Evolutionary conservation across 768 basidiomycete genomes (phyloP).

Genomic region (Russula virescens): DNA sequence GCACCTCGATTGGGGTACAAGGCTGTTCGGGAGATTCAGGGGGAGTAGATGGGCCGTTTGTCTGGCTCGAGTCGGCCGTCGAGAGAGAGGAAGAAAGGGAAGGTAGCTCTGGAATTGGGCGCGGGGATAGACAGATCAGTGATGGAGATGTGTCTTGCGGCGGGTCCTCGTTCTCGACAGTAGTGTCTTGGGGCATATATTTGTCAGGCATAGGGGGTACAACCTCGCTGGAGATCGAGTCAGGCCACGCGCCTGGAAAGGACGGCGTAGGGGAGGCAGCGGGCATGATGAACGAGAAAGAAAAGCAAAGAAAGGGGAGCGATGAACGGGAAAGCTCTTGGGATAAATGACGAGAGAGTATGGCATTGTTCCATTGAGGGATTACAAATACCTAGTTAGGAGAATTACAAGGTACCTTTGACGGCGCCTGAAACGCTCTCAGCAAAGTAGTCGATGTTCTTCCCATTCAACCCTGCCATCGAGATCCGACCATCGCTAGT

Average conservation of each 20-base stretch:
- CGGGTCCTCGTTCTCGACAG: neutral
- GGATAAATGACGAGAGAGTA: neutral
- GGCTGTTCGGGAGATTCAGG: neutral
- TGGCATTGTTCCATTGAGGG: conserved; percentile 3
- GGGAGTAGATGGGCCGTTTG: neutral
- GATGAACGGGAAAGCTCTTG: neutral
- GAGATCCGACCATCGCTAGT: conserved; percentile 91
- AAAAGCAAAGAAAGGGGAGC: neutral
- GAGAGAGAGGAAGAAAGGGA: conserved; percentile 22
- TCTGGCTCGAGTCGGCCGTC: conserved; percentile 11
- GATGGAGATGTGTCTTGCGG: conserved; percentile 17
- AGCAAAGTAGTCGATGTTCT: conserved; percentile 88
- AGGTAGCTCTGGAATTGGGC: conserved; percentile 22
- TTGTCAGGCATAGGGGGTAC: conserved; percentile 15
- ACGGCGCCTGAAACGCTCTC: conserved; percentile 80
- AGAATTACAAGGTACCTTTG: conserved; percentile 58
- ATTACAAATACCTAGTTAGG: conserved; percentile 11
- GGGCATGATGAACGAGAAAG: conserved; percentile 21
- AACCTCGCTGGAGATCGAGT: conserved; percentile 19
- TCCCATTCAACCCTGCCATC: conserved; percentile 83
- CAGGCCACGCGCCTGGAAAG: conserved; percentile 46
- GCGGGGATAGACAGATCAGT: conserved; percentile 14
- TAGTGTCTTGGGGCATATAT: neutral
- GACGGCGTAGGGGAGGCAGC: conserved; percentile 31
- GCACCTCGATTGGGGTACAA: neutral